Percentiles rank a stretch among this genome's conserved stretches.
Conservation (phyloP, 2,329 filamentous ascomycete species). For the Nemania diffusa region DNA sequence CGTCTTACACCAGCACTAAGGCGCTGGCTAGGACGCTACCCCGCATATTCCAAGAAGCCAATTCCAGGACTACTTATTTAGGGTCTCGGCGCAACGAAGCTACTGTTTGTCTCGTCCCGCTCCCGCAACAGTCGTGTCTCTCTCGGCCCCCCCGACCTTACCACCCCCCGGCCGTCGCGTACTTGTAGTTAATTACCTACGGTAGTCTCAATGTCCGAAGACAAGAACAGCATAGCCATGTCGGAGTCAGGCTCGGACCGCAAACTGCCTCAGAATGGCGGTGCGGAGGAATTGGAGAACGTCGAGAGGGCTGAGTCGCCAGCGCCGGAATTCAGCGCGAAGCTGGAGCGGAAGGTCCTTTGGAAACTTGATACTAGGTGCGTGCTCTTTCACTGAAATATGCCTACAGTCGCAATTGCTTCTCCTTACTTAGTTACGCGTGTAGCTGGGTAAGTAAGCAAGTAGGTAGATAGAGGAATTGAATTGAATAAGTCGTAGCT, state of each 20-base stretch:
- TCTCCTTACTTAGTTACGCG: neutral
- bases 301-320: conserved; percentile 39
- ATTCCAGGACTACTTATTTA: neutral
- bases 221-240: conserved; percentile 10
- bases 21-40: neutral
- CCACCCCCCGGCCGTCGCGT: neutral
- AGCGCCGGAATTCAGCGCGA: conserved; percentile 36
- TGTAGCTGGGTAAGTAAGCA: neutral
- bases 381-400: neutral
- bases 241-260: conserved; percentile 24
- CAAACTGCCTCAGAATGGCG: conserved; percentile 12
- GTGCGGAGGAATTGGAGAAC: conserved; percentile 41
- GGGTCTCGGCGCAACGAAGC: neutral
- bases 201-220: neutral
- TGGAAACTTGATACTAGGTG: conserved; percentile 66
- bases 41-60: neutral
- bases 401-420: neutral
- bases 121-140: neutral
- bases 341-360: conserved; percentile 57
- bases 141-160: too few species aligned
- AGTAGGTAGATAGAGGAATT: neutral
- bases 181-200: neutral
- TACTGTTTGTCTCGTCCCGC: neutral
- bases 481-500: neutral
- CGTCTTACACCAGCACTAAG: neutral